Evolutionary conservation across 345 rosid genomes (phyloP).

Genomic region (Eucalyptus lansdowneana): DNA sequence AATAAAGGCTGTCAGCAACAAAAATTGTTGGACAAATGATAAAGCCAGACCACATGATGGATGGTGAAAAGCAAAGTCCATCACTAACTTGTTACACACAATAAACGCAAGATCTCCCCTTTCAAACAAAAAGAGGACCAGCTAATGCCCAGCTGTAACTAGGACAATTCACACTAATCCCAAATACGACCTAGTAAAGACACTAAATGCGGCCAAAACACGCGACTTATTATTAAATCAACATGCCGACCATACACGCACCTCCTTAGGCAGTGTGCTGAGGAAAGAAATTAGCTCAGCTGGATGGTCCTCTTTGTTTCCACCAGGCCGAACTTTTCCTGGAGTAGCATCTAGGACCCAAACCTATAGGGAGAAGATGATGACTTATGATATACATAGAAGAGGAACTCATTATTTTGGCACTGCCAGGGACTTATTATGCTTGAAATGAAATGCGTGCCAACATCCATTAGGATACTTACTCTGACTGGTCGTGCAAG

Average conservation of each 20-base stretch:
- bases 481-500: constrained; percentile 92
- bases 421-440: not conserved
- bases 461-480: constrained; percentile 5
- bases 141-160: not conserved
- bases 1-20: not conserved
- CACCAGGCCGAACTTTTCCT: constrained; percentile 83
- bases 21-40: not conserved
- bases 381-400: not conserved
- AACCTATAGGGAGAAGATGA: constrained; percentile 23
- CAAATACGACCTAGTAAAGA: not conserved
- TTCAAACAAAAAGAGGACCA: not conserved
- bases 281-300: constrained; percentile 70
- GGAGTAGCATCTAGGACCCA: constrained; percentile 99
- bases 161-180: not conserved
- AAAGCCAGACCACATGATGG: not conserved
- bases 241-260: not conserved
- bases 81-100: not conserved
- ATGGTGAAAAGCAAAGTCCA: not conserved
- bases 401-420: not conserved
- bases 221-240: not conserved
- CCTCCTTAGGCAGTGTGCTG: constrained; percentile 58
- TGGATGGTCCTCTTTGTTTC: constrained; percentile 89
- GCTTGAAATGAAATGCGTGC: not conserved
- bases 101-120: not conserved
- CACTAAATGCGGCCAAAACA: not conserved